Evolutionary conservation across 768 basidiomycete genomes (phyloP).

Genomic region (Amylocystis lapponica): DNA sequence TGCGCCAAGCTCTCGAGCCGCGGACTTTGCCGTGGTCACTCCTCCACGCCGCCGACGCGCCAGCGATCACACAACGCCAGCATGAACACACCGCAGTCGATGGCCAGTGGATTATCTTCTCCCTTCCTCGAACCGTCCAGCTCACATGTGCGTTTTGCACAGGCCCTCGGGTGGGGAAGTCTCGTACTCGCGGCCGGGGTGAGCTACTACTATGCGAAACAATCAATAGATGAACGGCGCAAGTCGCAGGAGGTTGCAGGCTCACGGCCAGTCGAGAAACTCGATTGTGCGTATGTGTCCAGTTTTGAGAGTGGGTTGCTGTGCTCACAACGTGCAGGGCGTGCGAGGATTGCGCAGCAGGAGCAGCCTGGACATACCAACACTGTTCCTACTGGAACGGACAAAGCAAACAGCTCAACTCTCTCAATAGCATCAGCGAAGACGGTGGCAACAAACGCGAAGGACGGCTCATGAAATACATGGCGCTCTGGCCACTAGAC

Average conservation of each 20-base stretch:
- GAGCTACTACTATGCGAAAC: conserved; percentile 34
- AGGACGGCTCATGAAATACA: too few species aligned
- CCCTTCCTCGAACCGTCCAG: too few species aligned
- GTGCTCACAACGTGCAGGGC: background rate
- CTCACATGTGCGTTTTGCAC: background rate
- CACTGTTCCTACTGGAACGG: background rate
- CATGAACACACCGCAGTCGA: conserved; percentile 12
- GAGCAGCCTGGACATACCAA: background rate
- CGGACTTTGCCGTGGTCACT: background rate
- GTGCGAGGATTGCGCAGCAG: background rate
- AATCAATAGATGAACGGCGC: conserved; percentile 31
- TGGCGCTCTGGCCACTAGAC: too few species aligned
- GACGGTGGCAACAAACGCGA: too few species aligned
- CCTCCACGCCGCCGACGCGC: too few species aligned
- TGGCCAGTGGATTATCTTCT: conserved; percentile 5
- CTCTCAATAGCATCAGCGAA: too few species aligned
- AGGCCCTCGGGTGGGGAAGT: conserved; percentile 29
- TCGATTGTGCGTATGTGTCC: conserved; percentile 24
- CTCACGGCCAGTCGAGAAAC: conserved; percentile 27
- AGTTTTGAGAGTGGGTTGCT: background rate
- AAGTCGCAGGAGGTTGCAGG: conserved; percentile 25
- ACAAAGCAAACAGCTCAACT: too few species aligned
- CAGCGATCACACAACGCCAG: too few species aligned
- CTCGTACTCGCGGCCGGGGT: conserved; percentile 31
- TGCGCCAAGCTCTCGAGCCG: too few species aligned